Percentiles rank a stretch among this genome's conserved stretches.
phyloP scores from a whole-genome alignment of 1,284 basidiomycete species.

The Ceratobasidium sp. region DNA sequence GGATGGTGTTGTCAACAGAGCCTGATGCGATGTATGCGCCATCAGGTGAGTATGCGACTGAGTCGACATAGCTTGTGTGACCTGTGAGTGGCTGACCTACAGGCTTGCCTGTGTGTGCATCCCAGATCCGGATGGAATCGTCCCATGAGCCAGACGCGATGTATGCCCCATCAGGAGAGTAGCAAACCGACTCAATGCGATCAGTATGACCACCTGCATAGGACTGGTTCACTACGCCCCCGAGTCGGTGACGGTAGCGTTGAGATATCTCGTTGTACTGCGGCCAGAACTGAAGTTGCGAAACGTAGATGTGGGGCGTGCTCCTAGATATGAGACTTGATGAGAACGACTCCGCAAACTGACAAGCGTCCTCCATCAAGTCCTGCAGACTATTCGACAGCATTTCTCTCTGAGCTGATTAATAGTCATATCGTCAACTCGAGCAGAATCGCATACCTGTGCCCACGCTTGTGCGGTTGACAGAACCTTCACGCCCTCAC shows the following conservation, averaged over 20 bases:
- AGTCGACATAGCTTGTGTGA: too few species aligned
- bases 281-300: not conserved
- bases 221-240: not conserved
- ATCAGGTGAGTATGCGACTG: too few species aligned
- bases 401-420: too few species aligned
- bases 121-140: too few species aligned
- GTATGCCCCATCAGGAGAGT: not conserved
- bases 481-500: not conserved
- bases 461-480: not conserved
- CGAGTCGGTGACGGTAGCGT: not conserved
- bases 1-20: too few species aligned
- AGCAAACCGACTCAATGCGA: not conserved
- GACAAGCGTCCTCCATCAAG: not conserved
- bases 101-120: too few species aligned
- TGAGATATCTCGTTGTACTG: not conserved
- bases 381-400: too few species aligned
- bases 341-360: not conserved
- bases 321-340: not conserved
- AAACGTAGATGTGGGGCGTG: slow-evolving; percentile 13
- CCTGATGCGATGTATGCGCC: too few species aligned
- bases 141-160: too few species aligned
- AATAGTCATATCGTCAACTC: too few species aligned
- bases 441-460: not conserved
- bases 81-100: too few species aligned
- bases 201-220: not conserved